Evolutionary conservation across 192 early-diverging fungal species (phyloP), one percentile per base, ranked within the genome.

Genomic region (Podila minutissima): DNA sequence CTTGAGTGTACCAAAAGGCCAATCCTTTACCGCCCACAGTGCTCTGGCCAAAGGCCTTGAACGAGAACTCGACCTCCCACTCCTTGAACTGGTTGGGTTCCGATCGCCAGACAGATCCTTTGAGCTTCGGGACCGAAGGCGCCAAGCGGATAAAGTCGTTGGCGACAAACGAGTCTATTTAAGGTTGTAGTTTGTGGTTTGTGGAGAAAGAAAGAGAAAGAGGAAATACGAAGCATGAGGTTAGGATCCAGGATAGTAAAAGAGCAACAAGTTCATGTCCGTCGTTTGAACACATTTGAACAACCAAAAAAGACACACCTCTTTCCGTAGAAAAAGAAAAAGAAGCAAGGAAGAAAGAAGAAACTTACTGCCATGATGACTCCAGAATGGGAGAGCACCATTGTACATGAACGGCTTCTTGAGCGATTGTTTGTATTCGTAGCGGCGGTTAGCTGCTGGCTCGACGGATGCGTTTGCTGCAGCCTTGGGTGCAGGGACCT

Each of bases 1-100:
- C 90, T 59, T 91, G 83, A 0, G 92, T 89, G 71, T 96, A 96
- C 95, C 95, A 96, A 62, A 96, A 89, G 13, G 93, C 95, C 7
- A 96, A 58, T 2, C 95, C 95, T 49, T 91, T 88, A 28, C 93
- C 93, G 13, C 95, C 95, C 15, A 86, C 64, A n/a, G 86, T 82
- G 22, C 86, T 83, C n/a, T 73, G 77, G 3, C 95, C 95, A 53
- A 71, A 86, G 9, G 91, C 87, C 38, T 74, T 82, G 73, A 94
- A 90, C 3, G 88, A 71, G 53, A 96, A 83, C 55, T 92, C 86
- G n/a, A 93, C 89, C 64, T 93, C 87, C 94, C 94, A 96, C 62
- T 93, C 89, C 70, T 86, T 82, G 85, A 94, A 84, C 19, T 78
- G 60, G 68, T 95, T 94, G 2, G 87, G 84, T 3, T 19, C 48